Evolutionary conservation across 2,329 filamentous ascomycete species (phyloP), one percentile per base, ranked within the genome.

Genomic region (Monosporascus sp.): DNA sequence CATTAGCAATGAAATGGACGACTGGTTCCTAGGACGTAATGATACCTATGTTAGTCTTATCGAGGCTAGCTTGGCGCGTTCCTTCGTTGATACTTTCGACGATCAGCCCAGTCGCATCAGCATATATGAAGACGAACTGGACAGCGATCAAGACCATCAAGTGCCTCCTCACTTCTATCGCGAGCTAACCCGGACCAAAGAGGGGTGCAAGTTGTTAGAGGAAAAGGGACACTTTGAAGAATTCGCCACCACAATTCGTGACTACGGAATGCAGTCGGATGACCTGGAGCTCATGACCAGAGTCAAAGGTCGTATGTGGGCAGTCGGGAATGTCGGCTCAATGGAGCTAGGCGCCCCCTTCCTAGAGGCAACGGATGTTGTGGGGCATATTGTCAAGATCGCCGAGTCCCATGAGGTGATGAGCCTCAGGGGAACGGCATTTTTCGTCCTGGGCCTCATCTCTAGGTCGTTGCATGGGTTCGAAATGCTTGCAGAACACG

Each of bases 1-100:
- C 68, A 99, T 99, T 70, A 97, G 92, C 57, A 94, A 96, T 67
- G 95, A 99, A 70, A 99, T 99, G 94, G 94, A 99, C 62, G 95
- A 99, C 72, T 99, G 94, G 94, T 99, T 97, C 67, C 78, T 99
- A 31, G 94, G 94, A 16, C 86, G 94, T 45, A 99, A 99, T 66
- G 93, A 99, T 68, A 87, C 86, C n/a, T 99, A 99, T 61, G 94
- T 99, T 49, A 82, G 85, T 38, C 82, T 97, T 41, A 93, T 99
- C 41, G 94, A 99, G 70, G 94, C 95, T n/a, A 96, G 92, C 52
- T 79, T 99, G 50, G 91, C 92, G 35, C 86, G 91, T 55, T 88
- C 92, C 1, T 92, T 96, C 60, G 78, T 85, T n/a, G 80, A 87
- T 41, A 82, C 81, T 51, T 72, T 79, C 5, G 82, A 85, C 26